A percentile compares a stretch with the other conserved stretches of the same genome.
These are phyloP conservation scores for Talaromyces adpressus DNA, from an alignment of 495 filamentous ascomycete species.

Conservation along the genomic window DNA sequence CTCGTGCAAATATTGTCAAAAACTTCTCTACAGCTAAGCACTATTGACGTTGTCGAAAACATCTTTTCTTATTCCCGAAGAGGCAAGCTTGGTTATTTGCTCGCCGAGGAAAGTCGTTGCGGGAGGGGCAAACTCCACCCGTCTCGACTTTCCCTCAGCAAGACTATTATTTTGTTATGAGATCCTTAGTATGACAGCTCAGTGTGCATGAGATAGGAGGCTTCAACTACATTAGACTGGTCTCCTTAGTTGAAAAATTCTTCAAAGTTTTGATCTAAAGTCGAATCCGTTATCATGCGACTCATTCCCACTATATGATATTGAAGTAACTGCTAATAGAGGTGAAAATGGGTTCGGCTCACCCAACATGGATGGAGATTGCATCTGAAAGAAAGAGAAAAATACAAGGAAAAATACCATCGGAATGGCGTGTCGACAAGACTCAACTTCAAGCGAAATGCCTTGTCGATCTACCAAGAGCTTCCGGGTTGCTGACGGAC, in stretches of 20 bases:
- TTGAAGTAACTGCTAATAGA: background rate
- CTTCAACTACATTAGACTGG: too few relatives aligned
- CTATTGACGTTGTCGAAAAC: background rate
- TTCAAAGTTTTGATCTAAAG: too few relatives aligned
- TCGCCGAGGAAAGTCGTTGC: background rate
- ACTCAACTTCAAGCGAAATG: slow-evolving; percentile 20
- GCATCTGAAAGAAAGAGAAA: slow-evolving; percentile 25
- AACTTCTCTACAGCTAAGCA: background rate
- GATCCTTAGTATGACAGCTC: background rate
- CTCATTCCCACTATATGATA: background rate
- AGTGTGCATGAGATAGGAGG: too few relatives aligned
- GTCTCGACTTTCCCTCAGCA: background rate
- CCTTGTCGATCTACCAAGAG: slow-evolving; percentile 39
- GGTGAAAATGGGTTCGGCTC: background rate
- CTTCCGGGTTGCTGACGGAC: slow-evolving; percentile 42
- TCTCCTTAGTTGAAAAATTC: too few relatives aligned
- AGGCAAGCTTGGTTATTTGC: background rate
- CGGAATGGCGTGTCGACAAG: slow-evolving; percentile 16
- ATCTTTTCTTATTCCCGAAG: background rate
- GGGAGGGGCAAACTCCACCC: background rate
- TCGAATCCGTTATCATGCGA: background rate
- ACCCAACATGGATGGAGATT: slow-evolving; percentile 14
- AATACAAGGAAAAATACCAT: slow-evolving; percentile 24
- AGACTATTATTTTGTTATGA: background rate
- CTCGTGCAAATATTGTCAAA: background rate